phyloP scores from a whole-genome alignment of 1,284 basidiomycete species.

The Pulveroboletus sp. region DNA sequence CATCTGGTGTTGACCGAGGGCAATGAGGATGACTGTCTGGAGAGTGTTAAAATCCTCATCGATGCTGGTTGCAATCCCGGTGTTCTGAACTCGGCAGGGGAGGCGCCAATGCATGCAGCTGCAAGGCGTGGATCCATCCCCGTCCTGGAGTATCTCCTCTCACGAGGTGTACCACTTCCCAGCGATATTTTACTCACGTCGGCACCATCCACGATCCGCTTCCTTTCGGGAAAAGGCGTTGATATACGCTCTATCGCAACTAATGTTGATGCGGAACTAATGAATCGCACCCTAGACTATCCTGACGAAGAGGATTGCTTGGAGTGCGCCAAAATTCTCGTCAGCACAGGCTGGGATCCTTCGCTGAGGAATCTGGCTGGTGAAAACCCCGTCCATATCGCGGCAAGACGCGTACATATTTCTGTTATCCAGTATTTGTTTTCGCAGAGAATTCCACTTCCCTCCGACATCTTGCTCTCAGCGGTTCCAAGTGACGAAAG shows the following conservation, averaged over 20 bases:
- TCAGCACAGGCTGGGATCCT: neutral
- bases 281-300: neutral
- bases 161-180: neutral
- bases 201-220: neutral
- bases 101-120: neutral
- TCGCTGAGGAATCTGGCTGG: neutral
- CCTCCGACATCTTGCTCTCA: neutral
- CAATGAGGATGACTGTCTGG: neutral
- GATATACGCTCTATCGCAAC: neutral
- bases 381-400: neutral
- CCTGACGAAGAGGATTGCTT: neutral
- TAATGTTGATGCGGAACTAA: neutral
- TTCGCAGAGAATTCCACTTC: neutral
- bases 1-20: neutral
- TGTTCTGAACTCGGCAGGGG: neutral
- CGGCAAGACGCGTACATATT: neutral
- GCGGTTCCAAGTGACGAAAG: neutral
- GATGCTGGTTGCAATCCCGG: slow-evolving; percentile 1
- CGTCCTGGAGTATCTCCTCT: slow-evolving; percentile 3
- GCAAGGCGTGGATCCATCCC: neutral
- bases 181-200: neutral
- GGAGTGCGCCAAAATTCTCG: neutral
- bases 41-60: neutral
- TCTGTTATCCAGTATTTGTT: neutral
- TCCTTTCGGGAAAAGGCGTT: neutral